Percentiles rank a stretch among this genome's conserved stretches.
Evolutionary conservation across 805 yeast species (phyloP).

Genomic region (Candida chilensis): DNA sequence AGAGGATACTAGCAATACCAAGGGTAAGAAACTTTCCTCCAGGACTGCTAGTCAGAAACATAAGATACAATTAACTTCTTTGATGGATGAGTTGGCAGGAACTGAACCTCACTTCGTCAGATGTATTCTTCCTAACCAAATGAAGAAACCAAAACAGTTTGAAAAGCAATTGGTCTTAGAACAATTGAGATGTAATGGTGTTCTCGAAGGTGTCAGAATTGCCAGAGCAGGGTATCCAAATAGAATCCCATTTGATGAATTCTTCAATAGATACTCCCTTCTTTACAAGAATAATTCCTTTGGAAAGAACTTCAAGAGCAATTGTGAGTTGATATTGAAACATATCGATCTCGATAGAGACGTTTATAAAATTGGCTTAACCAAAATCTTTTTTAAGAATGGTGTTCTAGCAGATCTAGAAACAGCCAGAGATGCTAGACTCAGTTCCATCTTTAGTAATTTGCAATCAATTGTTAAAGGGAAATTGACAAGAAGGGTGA

Average conservation of each 20-base stretch:
- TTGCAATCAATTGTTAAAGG: conserved; percentile 68
- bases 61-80: conserved; percentile 66
- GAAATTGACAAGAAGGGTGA: conserved; percentile 38
- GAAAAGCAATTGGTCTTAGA: conserved; percentile 73
- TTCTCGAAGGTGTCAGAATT: conserved; percentile 92
- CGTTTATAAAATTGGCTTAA: conserved; percentile 58
- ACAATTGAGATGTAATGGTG: conserved; percentile 95
- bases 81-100: conserved; percentile 62
- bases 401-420: conserved; percentile 77
- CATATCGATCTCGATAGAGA: conserved; percentile 51
- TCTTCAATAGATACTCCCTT: conserved; percentile 67
- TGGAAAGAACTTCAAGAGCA: conserved; percentile 46
- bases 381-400: conserved; percentile 67
- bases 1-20: conserved; percentile 4
- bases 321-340: conserved; percentile 59
- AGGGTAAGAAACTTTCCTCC: conserved; percentile 22
- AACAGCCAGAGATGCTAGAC: conserved; percentile 57
- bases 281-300: conserved; percentile 40
- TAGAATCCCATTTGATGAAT: conserved; percentile 75
- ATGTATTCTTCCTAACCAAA: conserved; percentile 85
- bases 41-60: conserved; percentile 85
- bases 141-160: conserved; percentile 61
- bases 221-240: conserved; percentile 97
- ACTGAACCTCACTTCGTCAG: conserved; percentile 97
- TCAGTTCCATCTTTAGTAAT: conserved; percentile 43